These are phyloP conservation scores for Vachellia collinsii DNA, from an alignment of 306 rosid genomes.

Conservation along the genomic window DNA sequence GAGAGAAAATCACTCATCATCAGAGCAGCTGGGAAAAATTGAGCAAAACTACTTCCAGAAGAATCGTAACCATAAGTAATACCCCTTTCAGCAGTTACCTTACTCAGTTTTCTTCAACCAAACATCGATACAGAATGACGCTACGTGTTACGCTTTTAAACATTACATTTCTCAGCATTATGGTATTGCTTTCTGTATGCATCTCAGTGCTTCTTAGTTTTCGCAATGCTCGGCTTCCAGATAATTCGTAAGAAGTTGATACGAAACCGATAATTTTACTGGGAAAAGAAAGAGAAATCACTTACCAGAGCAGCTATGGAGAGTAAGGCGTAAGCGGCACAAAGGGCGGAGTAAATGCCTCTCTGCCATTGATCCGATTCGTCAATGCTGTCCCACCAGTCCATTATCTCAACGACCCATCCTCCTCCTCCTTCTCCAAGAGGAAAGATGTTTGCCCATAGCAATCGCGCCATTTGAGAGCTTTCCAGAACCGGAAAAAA, in stretches of 20 bases:
- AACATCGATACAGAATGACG: background rate
- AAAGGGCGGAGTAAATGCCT: conserved; percentile 50
- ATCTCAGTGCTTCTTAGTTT: background rate
- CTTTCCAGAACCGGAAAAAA: background rate
- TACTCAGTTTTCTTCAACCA: background rate
- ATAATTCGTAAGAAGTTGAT: background rate
- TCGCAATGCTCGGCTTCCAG: background rate
- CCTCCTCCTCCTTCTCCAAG: conserved; percentile 38
- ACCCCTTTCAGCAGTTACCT: background rate
- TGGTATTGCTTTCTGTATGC: background rate
- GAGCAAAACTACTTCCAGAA: background rate
- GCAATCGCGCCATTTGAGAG: conserved; percentile 37
- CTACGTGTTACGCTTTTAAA: background rate
- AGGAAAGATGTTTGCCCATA: conserved; percentile 39
- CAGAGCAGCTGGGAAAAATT: background rate
- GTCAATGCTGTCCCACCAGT: conserved; percentile 48
- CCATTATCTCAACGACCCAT: background rate
- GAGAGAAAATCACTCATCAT: background rate
- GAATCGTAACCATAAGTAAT: background rate
- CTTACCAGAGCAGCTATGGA: conserved; percentile 62
- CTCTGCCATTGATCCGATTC: conserved; percentile 51
- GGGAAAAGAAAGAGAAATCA: conserved; percentile 1
- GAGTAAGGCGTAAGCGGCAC: conserved; percentile 54
- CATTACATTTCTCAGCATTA: background rate
- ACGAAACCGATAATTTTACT: background rate